Conservation (phyloP, 768 basidiomycete species). For the Dendrothele bispora region DNA sequence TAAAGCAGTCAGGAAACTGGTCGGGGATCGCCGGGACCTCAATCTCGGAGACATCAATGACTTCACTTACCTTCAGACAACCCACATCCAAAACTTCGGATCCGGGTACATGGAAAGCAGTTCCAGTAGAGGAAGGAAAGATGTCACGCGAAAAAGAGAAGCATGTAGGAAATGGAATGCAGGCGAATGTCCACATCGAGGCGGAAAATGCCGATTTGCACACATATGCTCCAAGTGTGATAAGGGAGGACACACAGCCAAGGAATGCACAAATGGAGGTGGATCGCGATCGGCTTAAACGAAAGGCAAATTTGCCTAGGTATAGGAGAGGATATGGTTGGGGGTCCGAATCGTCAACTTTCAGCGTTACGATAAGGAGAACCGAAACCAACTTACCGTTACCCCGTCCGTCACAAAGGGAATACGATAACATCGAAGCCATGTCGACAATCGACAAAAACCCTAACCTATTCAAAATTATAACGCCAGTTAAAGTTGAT, state of each 20-base stretch:
- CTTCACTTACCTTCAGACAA: neutral
- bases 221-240: neutral
- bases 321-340: no score
- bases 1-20: constrained; percentile 22
- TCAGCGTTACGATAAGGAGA: constrained; percentile 7
- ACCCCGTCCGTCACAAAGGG: constrained; percentile 11
- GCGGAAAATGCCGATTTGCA: neutral
- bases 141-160: neutral
- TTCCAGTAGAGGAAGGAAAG: constrained; percentile 7
- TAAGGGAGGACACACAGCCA: neutral
- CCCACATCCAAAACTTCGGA: neutral
- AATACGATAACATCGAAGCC: constrained; percentile 13
- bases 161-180: neutral
- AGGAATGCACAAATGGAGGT: no score
- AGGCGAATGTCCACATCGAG: neutral
- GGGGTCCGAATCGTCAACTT: no score
- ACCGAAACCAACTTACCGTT: constrained; percentile 12
- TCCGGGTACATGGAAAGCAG: neutral
- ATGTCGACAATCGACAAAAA: constrained; percentile 21
- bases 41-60: constrained; percentile 25
- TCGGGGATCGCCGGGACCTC: no score
- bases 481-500: constrained; percentile 35
- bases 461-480: constrained; percentile 34
- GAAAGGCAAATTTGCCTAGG: no score
- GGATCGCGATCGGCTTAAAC: no score